Evolutionary conservation across 768 basidiomycete species (phyloP), one percentile per base, ranked within the genome.

Genomic region (Macrolepiota fuliginosa): DNA sequence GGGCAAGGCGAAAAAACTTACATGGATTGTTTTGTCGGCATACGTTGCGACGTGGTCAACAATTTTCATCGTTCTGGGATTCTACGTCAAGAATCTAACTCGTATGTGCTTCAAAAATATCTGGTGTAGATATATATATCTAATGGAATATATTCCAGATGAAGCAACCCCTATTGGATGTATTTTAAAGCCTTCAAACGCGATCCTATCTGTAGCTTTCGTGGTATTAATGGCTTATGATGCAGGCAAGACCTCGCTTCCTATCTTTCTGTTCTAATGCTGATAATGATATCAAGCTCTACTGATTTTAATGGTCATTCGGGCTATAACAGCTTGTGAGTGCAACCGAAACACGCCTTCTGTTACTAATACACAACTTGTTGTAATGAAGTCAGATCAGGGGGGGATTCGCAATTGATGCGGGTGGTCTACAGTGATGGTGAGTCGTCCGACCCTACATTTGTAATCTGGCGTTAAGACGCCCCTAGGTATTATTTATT

Each of bases 401-500:
- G 35, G 17, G 53, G 53, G 22, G 53, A 54, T 39, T 36, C 22
- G 10, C 24, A 39, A 10, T 27, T 54, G 53, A 54, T 54, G 36
- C 53, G 37, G 13, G 37, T 40, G 3, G 37, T 54, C 36, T 54
- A 39, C 22, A 54, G 53, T 27, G 53, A 54, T 15, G 53, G 53
- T 54, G 17, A 29, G 53, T 37, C 3, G 7, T 54, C 7, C n/a
- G 35, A 13, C n/a, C 12, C 19, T 4, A 54, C 19, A 24, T 17
- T 54, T 7, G 7, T 45, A 54, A 10, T n/a, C 22, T 19, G 10
- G 2, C 12, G 6, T 24, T 25, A 13, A 49, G 13, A 7, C 24
- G 25, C 11, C 36, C 27, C 10, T 27, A 54, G 53, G 53, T 25
- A 54, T 54, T 11, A 54, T 54, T n/a, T 54, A 54, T 54, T 54